phyloP scores from a whole-genome alignment of 2,329 filamentous ascomycete species.

The Alternaria panax region DNA sequence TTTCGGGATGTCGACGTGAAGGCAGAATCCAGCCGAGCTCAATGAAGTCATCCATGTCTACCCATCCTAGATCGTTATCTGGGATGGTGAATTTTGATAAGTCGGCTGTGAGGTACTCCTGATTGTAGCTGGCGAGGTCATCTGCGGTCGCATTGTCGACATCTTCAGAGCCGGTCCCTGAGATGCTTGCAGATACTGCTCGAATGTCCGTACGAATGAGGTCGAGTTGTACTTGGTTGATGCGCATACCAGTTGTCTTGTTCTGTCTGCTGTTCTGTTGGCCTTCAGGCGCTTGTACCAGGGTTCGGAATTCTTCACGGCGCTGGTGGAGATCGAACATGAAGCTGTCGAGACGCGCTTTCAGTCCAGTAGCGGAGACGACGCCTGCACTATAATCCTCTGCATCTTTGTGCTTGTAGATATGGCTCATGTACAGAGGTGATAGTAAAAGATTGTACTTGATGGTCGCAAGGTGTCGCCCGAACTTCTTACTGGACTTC shows the following conservation, averaged over 20 bases:
- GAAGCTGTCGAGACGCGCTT: constrained; percentile 94
- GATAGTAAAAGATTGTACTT: constrained; percentile 96
- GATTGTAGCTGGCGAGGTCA: constrained; percentile 63
- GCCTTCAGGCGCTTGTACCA: constrained; percentile 70
- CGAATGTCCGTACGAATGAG: constrained; percentile 90
- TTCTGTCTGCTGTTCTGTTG: constrained; percentile 71
- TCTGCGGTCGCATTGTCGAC: constrained; percentile 72
- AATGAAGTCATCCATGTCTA: constrained; percentile 99
- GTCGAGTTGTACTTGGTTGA: constrained; percentile 92
- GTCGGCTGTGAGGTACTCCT: constrained; percentile 60
- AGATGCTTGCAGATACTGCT: constrained; percentile 89
- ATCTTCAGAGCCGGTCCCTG: constrained; percentile 78
- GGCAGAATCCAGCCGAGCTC: constrained; percentile 96
- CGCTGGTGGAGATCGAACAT: constrained; percentile 96
- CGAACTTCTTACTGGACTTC: constrained; percentile 98
- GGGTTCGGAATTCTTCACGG: constrained; percentile 86
- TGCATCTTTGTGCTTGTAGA: constrained; percentile 97
- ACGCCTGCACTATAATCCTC: constrained; percentile 81
- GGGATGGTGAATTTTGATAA: constrained; percentile 93
- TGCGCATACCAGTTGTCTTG: constrained; percentile 90
- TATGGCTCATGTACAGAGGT: constrained; percentile 91
- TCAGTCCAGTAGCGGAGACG: constrained; percentile 93
- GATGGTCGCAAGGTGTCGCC: constrained; percentile 94
- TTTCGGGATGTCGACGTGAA: constrained; percentile 87
- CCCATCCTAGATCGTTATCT: constrained; percentile 94